Evolutionary conservation across 2,329 filamentous ascomycete species (phyloP).

Genomic region (Lecanicillium sp.): DNA sequence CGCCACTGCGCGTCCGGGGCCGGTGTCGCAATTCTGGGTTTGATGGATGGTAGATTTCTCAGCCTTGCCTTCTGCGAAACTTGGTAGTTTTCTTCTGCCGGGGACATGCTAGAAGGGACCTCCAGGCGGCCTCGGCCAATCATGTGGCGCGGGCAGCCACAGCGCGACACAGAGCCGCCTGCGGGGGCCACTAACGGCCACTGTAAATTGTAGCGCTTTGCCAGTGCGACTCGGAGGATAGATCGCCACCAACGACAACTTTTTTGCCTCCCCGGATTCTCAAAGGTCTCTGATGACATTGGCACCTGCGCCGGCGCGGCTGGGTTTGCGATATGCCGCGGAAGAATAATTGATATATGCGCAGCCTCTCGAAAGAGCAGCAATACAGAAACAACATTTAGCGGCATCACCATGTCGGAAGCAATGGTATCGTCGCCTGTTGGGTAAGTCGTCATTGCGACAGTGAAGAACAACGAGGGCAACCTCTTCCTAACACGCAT

Average conservation of each 20-base stretch:
- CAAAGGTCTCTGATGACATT: too few species aligned
- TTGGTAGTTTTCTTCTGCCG: not conserved
- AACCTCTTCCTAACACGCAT: too few species aligned
- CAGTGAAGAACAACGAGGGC: too few species aligned
- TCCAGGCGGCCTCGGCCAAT: constrained; percentile 20
- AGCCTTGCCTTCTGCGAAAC: constrained; percentile 37
- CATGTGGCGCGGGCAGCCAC: constrained; percentile 6
- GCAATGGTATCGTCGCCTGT: constrained; percentile 6
- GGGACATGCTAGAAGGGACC: constrained; percentile 6
- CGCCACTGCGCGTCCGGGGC: too few species aligned
- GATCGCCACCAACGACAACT: constrained; percentile 4
- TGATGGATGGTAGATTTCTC: constrained; percentile 32
- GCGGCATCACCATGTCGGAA: too few species aligned
- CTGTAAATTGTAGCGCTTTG: not conserved
- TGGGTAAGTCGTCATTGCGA: too few species aligned
- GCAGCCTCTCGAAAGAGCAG: not conserved
- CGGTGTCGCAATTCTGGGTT: constrained; percentile 13
- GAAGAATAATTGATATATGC: not conserved
- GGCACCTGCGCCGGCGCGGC: not conserved
- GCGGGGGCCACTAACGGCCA: not conserved
- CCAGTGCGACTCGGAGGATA: not conserved
- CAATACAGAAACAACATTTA: not conserved
- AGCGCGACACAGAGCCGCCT: not conserved
- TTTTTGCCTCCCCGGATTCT: not conserved
- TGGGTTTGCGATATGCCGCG: constrained; percentile 1